Base-by-base conservation (phyloP, 2,329 filamentous ascomycete genomes). In the Ophiostoma montium region DNA sequence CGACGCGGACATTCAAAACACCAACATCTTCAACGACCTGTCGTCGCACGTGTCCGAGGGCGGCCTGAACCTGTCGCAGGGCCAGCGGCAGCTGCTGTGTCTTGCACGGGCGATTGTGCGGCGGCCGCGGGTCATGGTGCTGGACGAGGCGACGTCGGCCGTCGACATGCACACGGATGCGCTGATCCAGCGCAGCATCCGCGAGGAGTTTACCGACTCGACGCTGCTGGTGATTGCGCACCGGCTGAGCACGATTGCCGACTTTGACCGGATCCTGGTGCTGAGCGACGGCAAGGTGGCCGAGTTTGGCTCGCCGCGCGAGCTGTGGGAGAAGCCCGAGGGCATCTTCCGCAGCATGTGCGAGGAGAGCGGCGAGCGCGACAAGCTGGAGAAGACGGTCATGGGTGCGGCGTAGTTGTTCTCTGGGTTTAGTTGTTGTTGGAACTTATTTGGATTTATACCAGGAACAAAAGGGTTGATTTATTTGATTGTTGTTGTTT, bases 111-210 rank as follows among this genome's bases (percentile, higher is more conserved):
- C 80, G 46, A 86, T 87, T 56, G 78, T 86, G 21, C 72, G 77
- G 0, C 73, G 80, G 0, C 83, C 84, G 3, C 82, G 83, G 59
- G 78, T 90, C 57, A 83, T 90, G 75, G 78, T 89, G 1, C 72
- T 89, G 1, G 84, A 90, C 60, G 84, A 89, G 65, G 84, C 85
- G 0, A 90, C 85, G 0, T 82, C 76, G 3, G 83, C 84, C 0
- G 83, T 89, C 2, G 84, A 88, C 61, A 86, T 86, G 80, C 69
- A 73, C 36, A 88, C 84, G 0, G 84, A 89, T 60, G 67, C 72
- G 1, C 71, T 86, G 23, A 88, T 88, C 57, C 84, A 88, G 65
- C 73, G 79, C 6, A 78, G 72, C 46, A 86, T 88, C 56, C 72
- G 82, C 19, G 77, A 83, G 58, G 81, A 86, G 60, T 86, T 86